These are phyloP conservation scores for Coniosporium apollinis DNA, from an alignment of 495 filamentous ascomycete genomes.

Conservation along the genomic window DNA sequence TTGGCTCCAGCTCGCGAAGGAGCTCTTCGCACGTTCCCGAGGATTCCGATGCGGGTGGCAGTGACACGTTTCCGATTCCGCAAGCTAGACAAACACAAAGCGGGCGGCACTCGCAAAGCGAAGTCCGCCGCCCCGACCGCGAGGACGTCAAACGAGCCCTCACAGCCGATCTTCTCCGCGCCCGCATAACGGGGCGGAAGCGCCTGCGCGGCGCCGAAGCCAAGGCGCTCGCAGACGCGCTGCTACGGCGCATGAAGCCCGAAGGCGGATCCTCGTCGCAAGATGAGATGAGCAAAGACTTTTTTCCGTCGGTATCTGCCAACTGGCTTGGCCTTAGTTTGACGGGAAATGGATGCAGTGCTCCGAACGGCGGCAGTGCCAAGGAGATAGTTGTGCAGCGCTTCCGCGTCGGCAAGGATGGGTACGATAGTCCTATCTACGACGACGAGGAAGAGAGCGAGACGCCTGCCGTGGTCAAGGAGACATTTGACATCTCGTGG, in stretches of 20 bases:
- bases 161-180: slow-evolving; percentile 21
- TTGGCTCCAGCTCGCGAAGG: slow-evolving; percentile 5
- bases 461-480: slow-evolving; percentile 7
- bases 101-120: background rate
- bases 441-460: slow-evolving; percentile 12
- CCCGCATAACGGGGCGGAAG: slow-evolving; percentile 15
- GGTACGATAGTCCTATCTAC: slow-evolving; percentile 22
- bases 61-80: background rate
- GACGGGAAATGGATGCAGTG: slow-evolving; percentile 16
- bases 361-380: slow-evolving; percentile 12
- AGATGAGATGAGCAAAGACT: slow-evolving; percentile 10
- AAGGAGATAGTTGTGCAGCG: slow-evolving; percentile 17
- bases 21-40: slow-evolving; percentile 7
- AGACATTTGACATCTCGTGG: slow-evolving; percentile 21
- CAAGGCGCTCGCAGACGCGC: slow-evolving; percentile 19
- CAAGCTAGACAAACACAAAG: background rate
- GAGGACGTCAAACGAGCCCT: slow-evolving; percentile 21
- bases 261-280: slow-evolving; percentile 3
- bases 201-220: slow-evolving; percentile 23
- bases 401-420: slow-evolving; percentile 19
- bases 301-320: slow-evolving; percentile 15
- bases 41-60: slow-evolving; percentile 3
- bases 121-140: slow-evolving; percentile 6
- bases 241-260: slow-evolving; percentile 14
- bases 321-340: slow-evolving; percentile 19